These are phyloP conservation scores for Boletus austroedulis DNA, from an alignment of 1,284 basidiomycete genomes.

Conservation along the genomic window DNA sequence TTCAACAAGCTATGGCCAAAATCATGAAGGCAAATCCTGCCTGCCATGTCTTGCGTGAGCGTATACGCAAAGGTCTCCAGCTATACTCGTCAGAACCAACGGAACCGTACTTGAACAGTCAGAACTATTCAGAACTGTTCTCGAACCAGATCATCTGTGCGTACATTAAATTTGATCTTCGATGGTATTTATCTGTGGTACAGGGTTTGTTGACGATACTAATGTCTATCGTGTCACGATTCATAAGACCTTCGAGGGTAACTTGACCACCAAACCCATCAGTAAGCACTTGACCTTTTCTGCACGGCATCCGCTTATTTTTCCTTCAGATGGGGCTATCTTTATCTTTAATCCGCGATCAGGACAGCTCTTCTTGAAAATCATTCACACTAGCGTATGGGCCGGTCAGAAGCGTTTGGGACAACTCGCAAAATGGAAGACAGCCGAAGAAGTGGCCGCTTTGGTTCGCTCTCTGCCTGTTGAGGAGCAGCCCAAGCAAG, in stretches of 20 bases:
- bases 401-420: constrained; percentile 99
- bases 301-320: not conserved
- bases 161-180: constrained; percentile 25
- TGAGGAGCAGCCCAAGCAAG: constrained; percentile 99
- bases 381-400: constrained; percentile 99
- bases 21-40: constrained; percentile 99
- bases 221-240: constrained; percentile 99
- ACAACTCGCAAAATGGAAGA: constrained; percentile 99
- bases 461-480: constrained; percentile 95
- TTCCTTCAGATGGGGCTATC: constrained; percentile 81
- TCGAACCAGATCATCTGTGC: constrained; percentile 99
- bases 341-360: constrained; percentile 99
- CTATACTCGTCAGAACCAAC: constrained; percentile 99
- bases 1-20: constrained; percentile 99
- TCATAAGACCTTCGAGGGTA: constrained; percentile 99
- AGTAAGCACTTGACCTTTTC: constrained; percentile 47
- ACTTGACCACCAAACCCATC: constrained; percentile 99
- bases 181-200: constrained; percentile 10
- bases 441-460: constrained; percentile 99
- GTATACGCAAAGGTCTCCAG: constrained; percentile 97
- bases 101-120: constrained; percentile 97
- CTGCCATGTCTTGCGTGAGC: constrained; percentile 96
- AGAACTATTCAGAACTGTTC: constrained; percentile 97
- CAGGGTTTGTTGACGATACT: constrained; percentile 98
- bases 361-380: constrained; percentile 97